Conservation (phyloP, 2,329 filamentous ascomycete genomes). For the Talaromyces sp. region DNA sequence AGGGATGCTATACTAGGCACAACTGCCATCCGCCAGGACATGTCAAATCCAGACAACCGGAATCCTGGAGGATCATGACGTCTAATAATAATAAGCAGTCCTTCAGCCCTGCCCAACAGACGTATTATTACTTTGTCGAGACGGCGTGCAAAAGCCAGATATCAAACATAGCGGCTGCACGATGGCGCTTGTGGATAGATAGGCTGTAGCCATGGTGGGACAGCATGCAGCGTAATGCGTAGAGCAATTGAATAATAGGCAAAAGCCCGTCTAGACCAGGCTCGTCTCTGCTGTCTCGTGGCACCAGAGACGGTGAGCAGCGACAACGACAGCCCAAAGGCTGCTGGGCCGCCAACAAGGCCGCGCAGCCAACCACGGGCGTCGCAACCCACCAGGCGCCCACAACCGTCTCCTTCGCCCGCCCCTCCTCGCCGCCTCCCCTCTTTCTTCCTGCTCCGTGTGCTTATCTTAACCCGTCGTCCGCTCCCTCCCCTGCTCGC, state of each 20-base stretch:
- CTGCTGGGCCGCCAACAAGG: slow-evolving; percentile 26
- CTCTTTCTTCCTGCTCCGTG: slow-evolving; percentile 21
- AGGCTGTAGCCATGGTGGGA: neutral
- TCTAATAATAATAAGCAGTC: neutral
- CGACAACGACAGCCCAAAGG: slow-evolving; percentile 28
- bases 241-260: neutral
- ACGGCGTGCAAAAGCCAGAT: neutral
- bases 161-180: neutral
- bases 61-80: neutral
- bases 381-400: slow-evolving; percentile 14
- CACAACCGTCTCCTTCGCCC: slow-evolving; percentile 16
- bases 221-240: slow-evolving; percentile 2
- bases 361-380: slow-evolving; percentile 12
- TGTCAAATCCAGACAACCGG: neutral
- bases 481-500: slow-evolving; percentile 17
- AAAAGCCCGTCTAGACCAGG: slow-evolving; percentile 10
- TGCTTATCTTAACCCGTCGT: slow-evolving; percentile 25
- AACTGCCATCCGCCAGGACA: neutral
- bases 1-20: neutral
- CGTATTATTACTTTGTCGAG: neutral
- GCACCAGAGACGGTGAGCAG: slow-evolving; percentile 29
- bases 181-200: neutral
- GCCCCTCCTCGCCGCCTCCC: slow-evolving; percentile 29
- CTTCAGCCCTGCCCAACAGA: neutral
- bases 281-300: slow-evolving; percentile 23